A percentile compares a stretch with the other conserved stretches of the same genome.
phyloP scores from a whole-genome alignment of 2,329 filamentous ascomycete species.

The Neofusicoccum laricinum region DNA sequence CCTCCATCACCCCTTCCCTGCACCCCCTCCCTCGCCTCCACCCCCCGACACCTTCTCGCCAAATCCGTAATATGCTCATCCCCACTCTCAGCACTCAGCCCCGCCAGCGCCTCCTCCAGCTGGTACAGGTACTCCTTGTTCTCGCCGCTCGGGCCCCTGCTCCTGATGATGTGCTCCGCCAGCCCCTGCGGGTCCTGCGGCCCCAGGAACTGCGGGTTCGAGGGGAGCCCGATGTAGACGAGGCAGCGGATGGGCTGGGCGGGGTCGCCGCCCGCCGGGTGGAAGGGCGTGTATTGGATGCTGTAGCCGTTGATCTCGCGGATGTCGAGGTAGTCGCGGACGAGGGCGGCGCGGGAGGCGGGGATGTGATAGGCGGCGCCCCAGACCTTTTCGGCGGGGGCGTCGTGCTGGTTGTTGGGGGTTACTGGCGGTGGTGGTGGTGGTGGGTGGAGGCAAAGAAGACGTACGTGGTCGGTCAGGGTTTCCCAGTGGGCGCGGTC shows the following conservation, averaged over 20 bases:
- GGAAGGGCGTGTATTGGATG: slow-evolving; percentile 85
- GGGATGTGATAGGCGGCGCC: slow-evolving; percentile 88
- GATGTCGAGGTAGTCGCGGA: slow-evolving; percentile 88
- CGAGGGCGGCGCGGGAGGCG: slow-evolving; percentile 69
- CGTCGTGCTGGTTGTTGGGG: slow-evolving; percentile 25
- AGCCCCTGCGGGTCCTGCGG: slow-evolving; percentile 75
- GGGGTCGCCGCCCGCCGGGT: slow-evolving; percentile 53
- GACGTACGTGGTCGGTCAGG: slow-evolving; percentile 61
- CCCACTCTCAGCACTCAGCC: slow-evolving; percentile 70
- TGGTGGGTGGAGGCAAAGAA: slow-evolving; percentile 11
- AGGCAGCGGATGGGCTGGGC: slow-evolving; percentile 50
- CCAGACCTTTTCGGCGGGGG: slow-evolving; percentile 70
- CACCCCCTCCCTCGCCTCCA: slow-evolving; percentile 58
- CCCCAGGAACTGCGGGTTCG: slow-evolving; percentile 88
- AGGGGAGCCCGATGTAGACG: slow-evolving; percentile 91
- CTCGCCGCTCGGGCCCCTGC: slow-evolving; percentile 78
- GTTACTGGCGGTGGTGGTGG: slow-evolving; percentile 55
- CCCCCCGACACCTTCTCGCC: slow-evolving; percentile 65
- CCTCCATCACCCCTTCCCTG: slow-evolving; percentile 50
- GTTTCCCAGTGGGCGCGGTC: slow-evolving; percentile 79
- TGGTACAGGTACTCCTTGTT: slow-evolving; percentile 87
- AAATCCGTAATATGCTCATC: slow-evolving; percentile 86
- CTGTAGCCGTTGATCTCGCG: slow-evolving; percentile 97
- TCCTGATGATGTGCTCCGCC: slow-evolving; percentile 75
- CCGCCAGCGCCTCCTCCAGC: slow-evolving; percentile 71